Conservation (phyloP, 441 rosid genomes). For the Theobroma grandiflorum region DNA sequence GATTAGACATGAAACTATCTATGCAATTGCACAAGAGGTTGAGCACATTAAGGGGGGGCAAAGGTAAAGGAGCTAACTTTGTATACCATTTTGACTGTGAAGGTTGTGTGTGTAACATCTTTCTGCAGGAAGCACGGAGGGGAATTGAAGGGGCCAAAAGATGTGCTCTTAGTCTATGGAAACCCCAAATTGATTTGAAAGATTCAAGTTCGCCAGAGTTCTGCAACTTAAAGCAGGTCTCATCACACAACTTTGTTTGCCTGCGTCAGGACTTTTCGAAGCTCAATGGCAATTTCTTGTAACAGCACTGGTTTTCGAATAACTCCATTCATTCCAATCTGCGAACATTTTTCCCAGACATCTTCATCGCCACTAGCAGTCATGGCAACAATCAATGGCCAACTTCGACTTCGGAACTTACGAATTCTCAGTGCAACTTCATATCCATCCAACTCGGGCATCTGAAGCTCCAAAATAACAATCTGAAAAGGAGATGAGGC, state of each 20-base stretch:
- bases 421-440: constrained; percentile 83
- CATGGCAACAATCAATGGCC: constrained; percentile 80
- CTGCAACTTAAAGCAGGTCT: constrained; percentile 18
- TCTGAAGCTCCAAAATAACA: constrained; percentile 80
- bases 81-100: constrained; percentile 46
- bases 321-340: constrained; percentile 82
- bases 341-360: constrained; percentile 68
- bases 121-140: constrained; percentile 31
- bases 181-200: constrained; percentile 6
- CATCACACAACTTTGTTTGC: constrained; percentile 52
- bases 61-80: constrained; percentile 32
- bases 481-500: constrained; percentile 61
- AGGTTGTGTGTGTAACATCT: constrained; percentile 41
- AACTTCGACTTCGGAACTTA: constrained; percentile 61
- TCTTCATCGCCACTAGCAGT: constrained; percentile 67
- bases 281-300: constrained; percentile 76
- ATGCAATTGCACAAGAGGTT: constrained; percentile 11
- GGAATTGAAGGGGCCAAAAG: neutral
- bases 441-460: constrained; percentile 82
- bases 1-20: neutral
- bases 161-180: constrained; percentile 20
- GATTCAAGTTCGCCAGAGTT: constrained; percentile 14
- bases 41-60: neutral
- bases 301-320: constrained; percentile 76
- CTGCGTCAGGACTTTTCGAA: constrained; percentile 64